These are phyloP conservation scores for Ophiosphaerella herpotricha DNA, from an alignment of 2,329 filamentous ascomycete genomes.

Conservation along the genomic window DNA sequence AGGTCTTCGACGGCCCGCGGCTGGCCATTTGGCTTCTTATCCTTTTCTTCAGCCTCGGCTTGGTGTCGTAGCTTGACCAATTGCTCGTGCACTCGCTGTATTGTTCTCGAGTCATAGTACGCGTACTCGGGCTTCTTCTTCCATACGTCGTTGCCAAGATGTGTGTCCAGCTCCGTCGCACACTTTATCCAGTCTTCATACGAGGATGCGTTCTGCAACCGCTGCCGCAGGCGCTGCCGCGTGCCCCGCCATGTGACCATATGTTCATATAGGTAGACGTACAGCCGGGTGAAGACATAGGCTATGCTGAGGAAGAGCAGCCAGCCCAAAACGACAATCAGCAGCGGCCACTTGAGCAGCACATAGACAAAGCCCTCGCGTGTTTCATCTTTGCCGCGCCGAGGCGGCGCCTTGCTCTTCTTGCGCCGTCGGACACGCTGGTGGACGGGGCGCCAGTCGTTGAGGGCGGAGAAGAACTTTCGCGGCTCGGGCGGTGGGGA, in stretches of 20 bases:
- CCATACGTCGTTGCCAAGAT: conserved; percentile 81
- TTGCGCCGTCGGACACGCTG: conserved; percentile 63
- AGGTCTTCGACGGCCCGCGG: conserved; percentile 72
- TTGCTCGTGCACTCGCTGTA: conserved; percentile 76
- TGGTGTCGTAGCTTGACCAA: conserved; percentile 65
- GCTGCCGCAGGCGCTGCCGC: conserved; percentile 71
- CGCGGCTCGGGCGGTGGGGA: conserved; percentile 48
- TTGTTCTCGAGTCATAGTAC: conserved; percentile 87
- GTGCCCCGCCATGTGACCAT: conserved; percentile 86
- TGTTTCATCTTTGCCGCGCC: conserved; percentile 78
- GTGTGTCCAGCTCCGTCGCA: conserved; percentile 77
- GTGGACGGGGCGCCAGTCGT: conserved; percentile 92
- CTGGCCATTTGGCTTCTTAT: conserved; percentile 28
- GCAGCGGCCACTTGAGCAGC: conserved; percentile 88
- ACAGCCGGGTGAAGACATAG: conserved; percentile 82
- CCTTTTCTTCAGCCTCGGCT: conserved; percentile 61
- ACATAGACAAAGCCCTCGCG: conserved; percentile 90
- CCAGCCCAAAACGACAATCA: conserved; percentile 81
- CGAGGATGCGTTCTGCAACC: conserved; percentile 71
- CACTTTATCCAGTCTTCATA: conserved; percentile 84
- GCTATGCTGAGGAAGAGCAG: conserved; percentile 71
- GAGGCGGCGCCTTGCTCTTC: conserved; percentile 45
- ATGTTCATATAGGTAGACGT: conserved; percentile 92
- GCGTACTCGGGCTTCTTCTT: conserved; percentile 73
- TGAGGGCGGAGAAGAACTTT: conserved; percentile 82